Conservation (phyloP, 805 yeast genomes). For the Wickerhamiella brachini region DNA sequence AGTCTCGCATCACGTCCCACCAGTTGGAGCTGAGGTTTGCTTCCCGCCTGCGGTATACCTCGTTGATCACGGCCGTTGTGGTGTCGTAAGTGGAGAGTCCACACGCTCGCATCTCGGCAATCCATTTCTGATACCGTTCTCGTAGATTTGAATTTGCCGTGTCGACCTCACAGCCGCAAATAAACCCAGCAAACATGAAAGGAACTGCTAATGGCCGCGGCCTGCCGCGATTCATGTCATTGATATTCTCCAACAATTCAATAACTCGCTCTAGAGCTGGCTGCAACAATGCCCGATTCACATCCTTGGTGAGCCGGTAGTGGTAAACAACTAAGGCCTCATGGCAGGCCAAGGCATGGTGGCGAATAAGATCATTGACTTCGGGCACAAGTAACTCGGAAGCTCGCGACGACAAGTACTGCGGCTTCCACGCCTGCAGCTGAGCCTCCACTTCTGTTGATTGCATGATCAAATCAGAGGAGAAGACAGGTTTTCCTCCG, state of each 20-base stretch:
- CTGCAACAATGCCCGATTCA: constrained; percentile 45
- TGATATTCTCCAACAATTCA: constrained; percentile 49
- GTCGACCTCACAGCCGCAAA: constrained; percentile 70
- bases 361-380: constrained; percentile 54
- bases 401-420: constrained; percentile 32
- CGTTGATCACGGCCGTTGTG: constrained; percentile 70
- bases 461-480: constrained; percentile 7
- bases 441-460: constrained; percentile 34
- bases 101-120: constrained; percentile 30
- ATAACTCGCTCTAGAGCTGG: constrained; percentile 47
- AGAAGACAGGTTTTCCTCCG: constrained; percentile 9
- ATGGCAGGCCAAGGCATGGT: constrained; percentile 69
- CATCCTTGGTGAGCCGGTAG: constrained; percentile 45
- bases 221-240: constrained; percentile 33
- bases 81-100: constrained; percentile 78
- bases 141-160: constrained; percentile 39
- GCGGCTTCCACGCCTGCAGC: constrained; percentile 53
- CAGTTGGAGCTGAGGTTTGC: constrained; percentile 49
- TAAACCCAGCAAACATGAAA: constrained; percentile 77
- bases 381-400: constrained; percentile 15
- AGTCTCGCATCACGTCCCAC: constrained; percentile 66
- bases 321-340: constrained; percentile 59
- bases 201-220: constrained; percentile 50
- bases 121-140: constrained; percentile 56
- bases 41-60: constrained; percentile 67